phyloP scores from a whole-genome alignment of 176 grass and related monocot species.

The Phragmites australis region DNA sequence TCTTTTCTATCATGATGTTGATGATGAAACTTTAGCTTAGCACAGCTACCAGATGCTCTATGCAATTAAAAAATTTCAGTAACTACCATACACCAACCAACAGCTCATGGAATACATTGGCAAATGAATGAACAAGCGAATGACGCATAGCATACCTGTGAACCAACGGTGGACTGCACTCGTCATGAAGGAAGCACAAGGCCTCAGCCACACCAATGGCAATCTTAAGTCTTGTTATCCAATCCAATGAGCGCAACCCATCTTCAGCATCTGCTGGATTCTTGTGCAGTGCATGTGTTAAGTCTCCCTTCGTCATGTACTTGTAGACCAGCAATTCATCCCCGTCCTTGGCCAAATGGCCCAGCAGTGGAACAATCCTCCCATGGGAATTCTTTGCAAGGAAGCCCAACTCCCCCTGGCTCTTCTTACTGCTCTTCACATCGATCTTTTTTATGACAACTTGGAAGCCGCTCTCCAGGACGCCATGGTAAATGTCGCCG shows the following conservation, averaged over 20 bases:
- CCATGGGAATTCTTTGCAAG: constrained; percentile 49
- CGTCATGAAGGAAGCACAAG: constrained; percentile 86
- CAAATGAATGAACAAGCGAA: neutral
- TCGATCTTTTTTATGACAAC: constrained; percentile 72
- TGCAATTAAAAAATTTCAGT: neutral
- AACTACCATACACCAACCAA: constrained; percentile 20
- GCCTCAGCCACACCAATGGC: constrained; percentile 77
- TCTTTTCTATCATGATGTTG: constrained; percentile 13
- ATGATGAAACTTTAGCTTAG: constrained; percentile 29
- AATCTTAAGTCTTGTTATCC: constrained; percentile 96
- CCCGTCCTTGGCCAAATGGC: constrained; percentile 54
- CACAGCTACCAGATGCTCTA: constrained; percentile 23
- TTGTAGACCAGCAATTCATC: constrained; percentile 73
- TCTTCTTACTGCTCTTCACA: constrained; percentile 45
- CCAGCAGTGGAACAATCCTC: constrained; percentile 71
- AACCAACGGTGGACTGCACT: constrained; percentile 74
- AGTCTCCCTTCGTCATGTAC: constrained; percentile 76
- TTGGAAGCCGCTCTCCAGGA: constrained; percentile 59
- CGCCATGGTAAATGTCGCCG: constrained; percentile 66
- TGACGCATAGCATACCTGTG: constrained; percentile 59
- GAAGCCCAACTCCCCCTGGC: constrained; percentile 53
- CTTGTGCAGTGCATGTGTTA: constrained; percentile 67
- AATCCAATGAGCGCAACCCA: constrained; percentile 72
- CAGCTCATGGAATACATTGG: constrained; percentile 9
- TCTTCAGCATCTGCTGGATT: constrained; percentile 43